Conservation (phyloP, 768 basidiomycete species). For the Strobilomyces confusus region DNA sequence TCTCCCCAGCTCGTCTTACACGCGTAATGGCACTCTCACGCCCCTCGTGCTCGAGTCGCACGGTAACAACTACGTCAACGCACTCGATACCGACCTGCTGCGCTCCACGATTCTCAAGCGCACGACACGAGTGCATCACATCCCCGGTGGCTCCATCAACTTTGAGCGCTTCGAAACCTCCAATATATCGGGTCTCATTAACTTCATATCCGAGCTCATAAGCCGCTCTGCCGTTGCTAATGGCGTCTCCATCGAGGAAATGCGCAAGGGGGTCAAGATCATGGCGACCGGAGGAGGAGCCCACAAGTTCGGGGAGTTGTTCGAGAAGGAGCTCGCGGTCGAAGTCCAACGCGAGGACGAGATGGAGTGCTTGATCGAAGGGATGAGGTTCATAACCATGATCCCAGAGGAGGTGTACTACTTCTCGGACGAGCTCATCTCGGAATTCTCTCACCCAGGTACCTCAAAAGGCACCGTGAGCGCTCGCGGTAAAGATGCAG, state of each 20-base stretch:
- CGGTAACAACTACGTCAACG: conserved; percentile 18
- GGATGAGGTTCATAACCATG: conserved; percentile 91
- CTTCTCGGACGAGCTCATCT: conserved; percentile 96
- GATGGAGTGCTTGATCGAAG: conserved; percentile 98
- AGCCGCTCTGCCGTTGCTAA: conserved; percentile 81
- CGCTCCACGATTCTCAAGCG: conserved; percentile 66
- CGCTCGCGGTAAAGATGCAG: conserved; percentile 4
- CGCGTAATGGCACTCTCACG: conserved; percentile 73
- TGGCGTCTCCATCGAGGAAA: conserved; percentile 82
- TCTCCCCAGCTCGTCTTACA: conserved; percentile 28
- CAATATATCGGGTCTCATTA: conserved; percentile 77
- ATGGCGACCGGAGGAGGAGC: conserved; percentile 98
- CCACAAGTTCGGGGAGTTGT: conserved; percentile 86
- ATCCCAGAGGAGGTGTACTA: conserved; percentile 98
- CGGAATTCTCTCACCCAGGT: conserved; percentile 45
- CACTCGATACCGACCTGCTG: conserved; percentile 42
- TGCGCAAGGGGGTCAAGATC: conserved; percentile 91
- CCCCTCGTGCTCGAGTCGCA: conserved; percentile 68
- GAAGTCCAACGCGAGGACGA: conserved; percentile 92
- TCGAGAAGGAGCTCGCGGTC: conserved; percentile 69
- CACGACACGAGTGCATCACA: conserved; percentile 57
- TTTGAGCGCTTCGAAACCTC: conserved; percentile 97
- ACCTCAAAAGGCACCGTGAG: conserved; percentile 6
- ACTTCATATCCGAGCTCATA: conserved; percentile 85
- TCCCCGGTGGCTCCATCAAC: conserved; percentile 95